phyloP scores from a whole-genome alignment of 73 alveolate species.

The Paramecium biaurelia region DNA sequence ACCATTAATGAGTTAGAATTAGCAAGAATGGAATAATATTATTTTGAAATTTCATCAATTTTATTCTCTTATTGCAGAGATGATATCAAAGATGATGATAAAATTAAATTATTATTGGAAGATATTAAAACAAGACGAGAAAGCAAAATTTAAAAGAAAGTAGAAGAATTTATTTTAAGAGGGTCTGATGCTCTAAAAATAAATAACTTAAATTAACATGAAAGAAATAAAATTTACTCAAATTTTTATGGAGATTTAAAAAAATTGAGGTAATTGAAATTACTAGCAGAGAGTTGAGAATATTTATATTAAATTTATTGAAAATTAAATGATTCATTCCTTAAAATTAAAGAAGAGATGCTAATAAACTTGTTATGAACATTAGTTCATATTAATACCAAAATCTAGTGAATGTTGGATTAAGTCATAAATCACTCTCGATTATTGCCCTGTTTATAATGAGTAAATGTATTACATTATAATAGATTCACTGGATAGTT shows the following conservation, averaged over 20 bases:
- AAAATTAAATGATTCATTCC: constrained; percentile 16
- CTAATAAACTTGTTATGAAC: neutral
- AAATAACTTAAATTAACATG: neutral
- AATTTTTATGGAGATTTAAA: neutral
- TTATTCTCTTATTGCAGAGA: neutral
- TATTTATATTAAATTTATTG: neutral
- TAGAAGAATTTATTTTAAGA: neutral
- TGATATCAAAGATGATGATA: constrained; percentile 1
- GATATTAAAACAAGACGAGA: neutral
- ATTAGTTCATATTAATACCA: neutral
- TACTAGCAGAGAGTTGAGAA: neutral
- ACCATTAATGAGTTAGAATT: constrained; percentile 40
- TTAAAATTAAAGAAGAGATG: constrained; percentile 46
- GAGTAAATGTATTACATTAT: neutral
- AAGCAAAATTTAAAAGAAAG: neutral
- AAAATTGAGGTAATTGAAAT: neutral
- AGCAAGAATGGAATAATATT: neutral
- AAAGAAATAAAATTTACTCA: neutral
- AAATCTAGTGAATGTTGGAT: constrained; percentile 43
- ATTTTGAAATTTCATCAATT: constrained; percentile 15
- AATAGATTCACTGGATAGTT: constrained; percentile 22
- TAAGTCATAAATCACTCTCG: neutral
- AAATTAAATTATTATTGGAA: neutral
- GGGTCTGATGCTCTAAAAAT: neutral
- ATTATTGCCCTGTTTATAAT: constrained; percentile 42